These are phyloP conservation scores for Sphaerulina vaccinii DNA, from an alignment of 2,329 filamentous ascomycete species.

Conservation along the genomic window DNA sequence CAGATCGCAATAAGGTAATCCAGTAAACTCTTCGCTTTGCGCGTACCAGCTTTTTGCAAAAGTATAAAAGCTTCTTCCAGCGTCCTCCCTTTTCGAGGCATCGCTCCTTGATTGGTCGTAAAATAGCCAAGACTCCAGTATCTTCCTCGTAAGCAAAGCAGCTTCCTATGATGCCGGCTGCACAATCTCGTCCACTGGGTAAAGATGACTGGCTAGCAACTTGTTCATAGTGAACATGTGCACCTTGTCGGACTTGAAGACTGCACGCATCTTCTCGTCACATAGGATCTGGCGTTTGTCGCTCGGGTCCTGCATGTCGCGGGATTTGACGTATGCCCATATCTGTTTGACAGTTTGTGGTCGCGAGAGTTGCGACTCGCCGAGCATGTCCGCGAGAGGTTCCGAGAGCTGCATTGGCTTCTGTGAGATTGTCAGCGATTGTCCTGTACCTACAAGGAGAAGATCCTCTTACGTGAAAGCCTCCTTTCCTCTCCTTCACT, in stretches of 20 bases:
- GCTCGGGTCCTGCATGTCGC: conserved; percentile 82
- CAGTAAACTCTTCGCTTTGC: no score
- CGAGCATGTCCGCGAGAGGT: conserved; percentile 67
- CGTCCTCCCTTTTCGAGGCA: no score
- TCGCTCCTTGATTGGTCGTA: no score
- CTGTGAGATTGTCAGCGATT: conserved; percentile 31
- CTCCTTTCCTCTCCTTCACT: conserved; percentile 73
- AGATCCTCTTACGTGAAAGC: conserved; percentile 69
- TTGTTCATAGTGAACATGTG: conserved; percentile 99
- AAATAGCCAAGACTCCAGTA: no score
- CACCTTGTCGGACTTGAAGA: conserved; percentile 87
- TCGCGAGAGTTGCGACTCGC: conserved; percentile 77
- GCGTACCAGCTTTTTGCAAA: no score
- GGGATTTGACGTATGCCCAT: conserved; percentile 90
- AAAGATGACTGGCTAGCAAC: conserved; percentile 84
- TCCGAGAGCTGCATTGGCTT: conserved; percentile 75
- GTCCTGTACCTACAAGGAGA: not conserved
- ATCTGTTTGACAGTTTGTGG: conserved; percentile 95
- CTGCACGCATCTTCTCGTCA: conserved; percentile 84
- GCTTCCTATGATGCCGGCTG: not conserved
- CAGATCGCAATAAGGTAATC: no score
- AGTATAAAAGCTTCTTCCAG: no score
- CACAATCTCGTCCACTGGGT: conserved; percentile 68
- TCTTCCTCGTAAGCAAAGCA: conserved; percentile 3
- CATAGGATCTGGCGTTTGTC: conserved; percentile 93